Evolutionary conservation across 768 basidiomycete species (phyloP), one percentile per base, ranked within the genome.

Genomic region (Amanita thiersii): DNA sequence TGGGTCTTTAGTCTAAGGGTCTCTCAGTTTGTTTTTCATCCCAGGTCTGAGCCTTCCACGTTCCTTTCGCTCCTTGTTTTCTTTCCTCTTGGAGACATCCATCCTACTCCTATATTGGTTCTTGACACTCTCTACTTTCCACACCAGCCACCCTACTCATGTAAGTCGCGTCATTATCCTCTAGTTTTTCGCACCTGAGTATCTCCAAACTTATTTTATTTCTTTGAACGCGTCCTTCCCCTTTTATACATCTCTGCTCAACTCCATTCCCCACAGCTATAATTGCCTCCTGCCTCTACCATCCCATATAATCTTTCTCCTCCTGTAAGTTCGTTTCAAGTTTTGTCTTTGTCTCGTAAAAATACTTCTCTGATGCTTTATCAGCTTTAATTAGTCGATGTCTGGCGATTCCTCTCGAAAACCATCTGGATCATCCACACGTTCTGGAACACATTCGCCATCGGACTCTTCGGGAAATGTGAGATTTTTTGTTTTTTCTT

Each of bases 371-470:
- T 32, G 18, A n/a, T 47, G 42, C 39, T 14, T 28, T 12, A 41
- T 19, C 39, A 12, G 29, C 29, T 28, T 32, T 35, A 31, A 62
- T 57, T 50, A 47, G 50, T 59, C 57, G 52, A 65, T 69, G 61
- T 63, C 64, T 50, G 65, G 61, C 34, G 63, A 68, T 50, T 65
- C 72, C 32, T 70, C 79, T 17, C 75, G 79, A 53, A 82, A 83
- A 53, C 77, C 79, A 30, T 82, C 83, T 24, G 75, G 72, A 42
- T 80, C 82, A 19, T 79, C 81, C n/a, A 71, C 73, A 12, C 78
- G 73, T 45, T 81, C 81, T 36, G 65, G 68, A 34, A 66, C 70
- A 21, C 80, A 73, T 52, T 83, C 83, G 2, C 81, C 83, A 0
- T 62, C 75, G 28, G 63, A 64, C 36, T 77, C 81, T 17, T 77